Conservation (phyloP, 768 basidiomycete species). For the Suillus subalutaceus region DNA sequence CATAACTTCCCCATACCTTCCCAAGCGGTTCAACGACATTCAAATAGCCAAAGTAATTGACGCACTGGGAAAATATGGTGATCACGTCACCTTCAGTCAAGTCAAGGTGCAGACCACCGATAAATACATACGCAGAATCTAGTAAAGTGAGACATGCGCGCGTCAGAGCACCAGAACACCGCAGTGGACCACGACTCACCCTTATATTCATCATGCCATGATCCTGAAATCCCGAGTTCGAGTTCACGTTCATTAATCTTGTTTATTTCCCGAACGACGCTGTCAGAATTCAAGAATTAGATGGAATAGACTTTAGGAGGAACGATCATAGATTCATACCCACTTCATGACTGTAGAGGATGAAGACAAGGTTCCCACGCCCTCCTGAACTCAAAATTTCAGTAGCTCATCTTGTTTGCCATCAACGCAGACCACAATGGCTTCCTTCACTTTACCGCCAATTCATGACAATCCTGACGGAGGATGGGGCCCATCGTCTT, state of each 20-base stretch:
- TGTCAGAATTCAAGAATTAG: conserved; percentile 35
- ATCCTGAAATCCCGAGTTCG: conserved; percentile 69
- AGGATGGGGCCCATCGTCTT: conserved; percentile 87
- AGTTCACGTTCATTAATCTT: conserved; percentile 92
- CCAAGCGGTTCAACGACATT: conserved; percentile 10
- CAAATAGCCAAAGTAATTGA: conserved; percentile 18
- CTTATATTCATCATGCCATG: conserved; percentile 98
- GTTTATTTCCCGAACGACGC: conserved; percentile 92
- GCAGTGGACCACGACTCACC: conserved; percentile 37
- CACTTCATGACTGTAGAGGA: conserved; percentile 65
- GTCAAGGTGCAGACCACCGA: conserved; percentile 86
- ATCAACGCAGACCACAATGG: conserved; percentile 44
- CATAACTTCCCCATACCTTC: conserved; percentile 94
- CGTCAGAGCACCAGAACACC: neutral
- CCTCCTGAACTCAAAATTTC: conserved; percentile 20
- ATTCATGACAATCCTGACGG: conserved; percentile 93
- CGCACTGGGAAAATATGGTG: conserved; percentile 96
- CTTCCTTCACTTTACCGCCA: conserved; percentile 82
- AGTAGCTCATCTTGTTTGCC: conserved; percentile 14
- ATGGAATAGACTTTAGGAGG: neutral
- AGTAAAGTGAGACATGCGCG: conserved; percentile 8
- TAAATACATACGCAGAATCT: conserved; percentile 96
- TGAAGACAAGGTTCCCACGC: conserved; percentile 14
- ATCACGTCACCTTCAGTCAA: conserved; percentile 98
- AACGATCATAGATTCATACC: conserved; percentile 29